These are phyloP conservation scores for Capsella bursapastoris DNA, from an alignment of 345 rosid genomes.

Conservation along the genomic window DNA sequence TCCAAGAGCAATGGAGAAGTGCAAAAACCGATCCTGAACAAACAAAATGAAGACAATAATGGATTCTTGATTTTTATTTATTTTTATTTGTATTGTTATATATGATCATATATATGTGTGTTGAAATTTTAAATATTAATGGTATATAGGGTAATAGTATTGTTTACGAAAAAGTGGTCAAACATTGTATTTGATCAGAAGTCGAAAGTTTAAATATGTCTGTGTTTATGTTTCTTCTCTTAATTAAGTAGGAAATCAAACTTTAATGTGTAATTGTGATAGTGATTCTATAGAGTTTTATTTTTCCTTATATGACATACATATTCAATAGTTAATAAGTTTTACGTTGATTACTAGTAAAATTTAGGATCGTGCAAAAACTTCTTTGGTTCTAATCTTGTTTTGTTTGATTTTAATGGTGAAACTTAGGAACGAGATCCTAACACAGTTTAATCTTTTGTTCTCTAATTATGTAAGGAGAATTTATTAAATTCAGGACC, in stretches of 20 bases:
- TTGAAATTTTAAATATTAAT: slow-evolving; percentile 1
- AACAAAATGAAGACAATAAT: slow-evolving; percentile 1
- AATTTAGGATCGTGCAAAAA: background rate
- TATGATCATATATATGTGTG: slow-evolving; percentile 23
- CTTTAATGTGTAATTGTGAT: slow-evolving; percentile 6
- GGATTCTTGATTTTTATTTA: background rate
- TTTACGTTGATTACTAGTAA: too few relatives aligned
- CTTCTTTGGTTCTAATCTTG: background rate
- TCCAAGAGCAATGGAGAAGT: slow-evolving; percentile 39
- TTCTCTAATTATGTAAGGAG: background rate
- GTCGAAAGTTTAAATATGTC: background rate
- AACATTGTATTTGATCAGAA: slow-evolving; percentile 22
- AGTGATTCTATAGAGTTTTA: background rate
- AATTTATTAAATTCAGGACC: slow-evolving; percentile 23
- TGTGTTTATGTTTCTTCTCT: slow-evolving; percentile 9
- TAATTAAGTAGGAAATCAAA: background rate
- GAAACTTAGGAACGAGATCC: background rate
- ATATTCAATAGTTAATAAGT: too few relatives aligned
- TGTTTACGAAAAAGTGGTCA: slow-evolving; percentile 8
- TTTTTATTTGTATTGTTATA: slow-evolving; percentile 7
- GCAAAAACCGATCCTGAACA: slow-evolving; percentile 31
- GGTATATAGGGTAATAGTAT: slow-evolving; percentile 30
- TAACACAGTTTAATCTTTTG: background rate
- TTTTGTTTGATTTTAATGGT: background rate
- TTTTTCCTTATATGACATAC: background rate